These are phyloP conservation scores for Paramarasmius palmivorus DNA, from an alignment of 1,284 basidiomycete genomes.

Conservation along the genomic window DNA sequence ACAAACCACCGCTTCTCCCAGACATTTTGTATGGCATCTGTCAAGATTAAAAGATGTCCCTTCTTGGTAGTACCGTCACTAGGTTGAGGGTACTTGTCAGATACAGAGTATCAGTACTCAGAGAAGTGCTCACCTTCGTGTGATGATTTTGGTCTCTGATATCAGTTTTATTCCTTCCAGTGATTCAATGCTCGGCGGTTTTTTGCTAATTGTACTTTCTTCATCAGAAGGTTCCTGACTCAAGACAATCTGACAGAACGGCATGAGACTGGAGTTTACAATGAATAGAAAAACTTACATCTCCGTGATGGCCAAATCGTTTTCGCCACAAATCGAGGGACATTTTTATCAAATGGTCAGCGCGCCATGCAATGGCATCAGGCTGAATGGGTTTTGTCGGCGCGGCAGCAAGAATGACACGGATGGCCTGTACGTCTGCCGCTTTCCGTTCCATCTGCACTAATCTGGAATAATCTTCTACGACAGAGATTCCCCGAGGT, in stretches of 20 bases:
- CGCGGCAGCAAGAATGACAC: slow-evolving; percentile 68
- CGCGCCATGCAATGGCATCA: slow-evolving; percentile 62
- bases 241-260: slow-evolving; percentile 62
- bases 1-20: slow-evolving; percentile 91
- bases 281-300: slow-evolving; percentile 48
- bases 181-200: slow-evolving; percentile 39
- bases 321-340: slow-evolving; percentile 81
- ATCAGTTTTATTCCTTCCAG: slow-evolving; percentile 65
- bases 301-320: slow-evolving; percentile 72
- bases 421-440: slow-evolving; percentile 88
- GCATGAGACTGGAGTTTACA: slow-evolving; percentile 10
- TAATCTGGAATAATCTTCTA: slow-evolving; percentile 81
- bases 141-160: slow-evolving; percentile 70
- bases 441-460: slow-evolving; percentile 70
- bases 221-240: slow-evolving; percentile 66
- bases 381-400: slow-evolving; percentile 49
- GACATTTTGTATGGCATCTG: slow-evolving; percentile 73
- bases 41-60: slow-evolving; percentile 78
- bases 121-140: slow-evolving; percentile 55
- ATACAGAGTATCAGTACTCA: not conserved
- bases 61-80: slow-evolving; percentile 86
- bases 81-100: slow-evolving; percentile 8
- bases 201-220: slow-evolving; percentile 45
- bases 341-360: slow-evolving; percentile 62
- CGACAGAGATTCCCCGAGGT: slow-evolving; percentile 82